A percentile compares a stretch with the other conserved stretches of the same genome.
Evolutionary conservation across 1,139 yeast genomes (phyloP).

Genomic region (Taphrina flavorubra): DNA sequence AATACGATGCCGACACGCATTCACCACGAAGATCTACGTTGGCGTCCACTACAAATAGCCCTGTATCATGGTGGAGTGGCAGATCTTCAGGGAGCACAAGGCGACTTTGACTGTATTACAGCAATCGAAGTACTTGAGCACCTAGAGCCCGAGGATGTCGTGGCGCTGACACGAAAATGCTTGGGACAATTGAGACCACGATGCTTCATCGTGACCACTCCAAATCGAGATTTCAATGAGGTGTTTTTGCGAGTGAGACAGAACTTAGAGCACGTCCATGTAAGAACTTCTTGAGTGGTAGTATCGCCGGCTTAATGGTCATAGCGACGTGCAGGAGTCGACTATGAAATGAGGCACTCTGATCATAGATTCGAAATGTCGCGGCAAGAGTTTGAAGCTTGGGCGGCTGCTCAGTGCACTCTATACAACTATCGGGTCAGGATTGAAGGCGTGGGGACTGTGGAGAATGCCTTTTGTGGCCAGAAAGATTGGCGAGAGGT

Average conservation of each 20-base stretch:
- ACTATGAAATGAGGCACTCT: conserved; percentile 34
- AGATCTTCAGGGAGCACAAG: conserved; percentile 6
- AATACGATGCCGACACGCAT: background rate
- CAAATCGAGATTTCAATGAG: conserved; percentile 39
- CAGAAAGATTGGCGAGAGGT: conserved; percentile 10
- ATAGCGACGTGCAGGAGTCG: conserved; percentile 16
- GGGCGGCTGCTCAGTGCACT: conserved; percentile 15
- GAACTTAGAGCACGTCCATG: conserved; percentile 1
- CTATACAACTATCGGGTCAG: conserved; percentile 16
- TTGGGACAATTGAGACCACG: conserved; percentile 29
- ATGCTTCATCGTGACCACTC: conserved; percentile 33
- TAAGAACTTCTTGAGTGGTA: background rate
- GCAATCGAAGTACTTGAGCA: conserved; percentile 42
- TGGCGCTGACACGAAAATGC: conserved; percentile 6
- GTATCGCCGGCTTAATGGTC: background rate
- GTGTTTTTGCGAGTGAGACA: conserved; percentile 23
- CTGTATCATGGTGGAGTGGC: conserved; percentile 26
- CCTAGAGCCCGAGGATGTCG: conserved; percentile 26
- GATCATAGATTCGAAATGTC: conserved; percentile 41
- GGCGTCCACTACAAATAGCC: conserved; percentile 25
- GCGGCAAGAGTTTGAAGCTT: conserved; percentile 33
- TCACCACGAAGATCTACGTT: conserved; percentile 25
- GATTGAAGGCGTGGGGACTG: conserved; percentile 22
- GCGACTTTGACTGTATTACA: conserved; percentile 32
- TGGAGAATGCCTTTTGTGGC: conserved; percentile 24